These are phyloP conservation scores for Guadua angustifolia DNA, from an alignment of 176 grass and related monocot species.

Conservation along the genomic window DNA sequence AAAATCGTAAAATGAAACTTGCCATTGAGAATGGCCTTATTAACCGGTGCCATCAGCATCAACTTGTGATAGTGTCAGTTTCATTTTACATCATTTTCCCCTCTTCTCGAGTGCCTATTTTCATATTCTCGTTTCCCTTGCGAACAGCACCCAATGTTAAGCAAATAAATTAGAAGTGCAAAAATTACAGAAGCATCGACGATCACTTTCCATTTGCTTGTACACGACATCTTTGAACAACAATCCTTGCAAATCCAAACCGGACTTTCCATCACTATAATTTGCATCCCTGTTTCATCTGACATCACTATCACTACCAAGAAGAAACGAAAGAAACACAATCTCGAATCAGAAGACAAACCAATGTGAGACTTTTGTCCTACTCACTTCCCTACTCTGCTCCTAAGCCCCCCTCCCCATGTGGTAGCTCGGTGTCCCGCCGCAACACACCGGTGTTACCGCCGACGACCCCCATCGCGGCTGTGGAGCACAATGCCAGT, in stretches of 20 bases:
- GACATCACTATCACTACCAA: slow-evolving; percentile 44
- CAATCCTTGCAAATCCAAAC: slow-evolving; percentile 42
- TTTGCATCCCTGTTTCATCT: slow-evolving; percentile 36
- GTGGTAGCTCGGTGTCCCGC: slow-evolving; percentile 47
- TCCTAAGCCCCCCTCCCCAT: slow-evolving; percentile 53
- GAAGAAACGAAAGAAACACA: slow-evolving; percentile 41
- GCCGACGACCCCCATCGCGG: slow-evolving; percentile 32
- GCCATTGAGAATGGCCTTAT: too few species aligned
- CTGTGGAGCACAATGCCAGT: slow-evolving; percentile 54
- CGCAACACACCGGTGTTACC: slow-evolving; percentile 34
- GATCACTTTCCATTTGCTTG: slow-evolving; percentile 8
- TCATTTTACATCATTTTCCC: slow-evolving; percentile 26
- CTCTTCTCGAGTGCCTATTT: background rate
- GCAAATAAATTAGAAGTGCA: background rate
- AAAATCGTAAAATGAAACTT: too few species aligned
- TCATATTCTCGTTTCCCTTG: background rate
- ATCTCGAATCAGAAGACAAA: slow-evolving; percentile 13
- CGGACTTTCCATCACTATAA: slow-evolving; percentile 46
- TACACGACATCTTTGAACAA: slow-evolving; percentile 42
- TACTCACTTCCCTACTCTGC: background rate
- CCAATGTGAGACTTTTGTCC: slow-evolving; percentile 30
- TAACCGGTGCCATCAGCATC: background rate
- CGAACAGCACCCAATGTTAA: background rate
- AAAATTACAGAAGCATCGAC: background rate
- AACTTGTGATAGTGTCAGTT: background rate